Evolutionary conservation across 1,284 basidiomycete species (phyloP).

Genomic region (Wolfiporia cocos): DNA sequence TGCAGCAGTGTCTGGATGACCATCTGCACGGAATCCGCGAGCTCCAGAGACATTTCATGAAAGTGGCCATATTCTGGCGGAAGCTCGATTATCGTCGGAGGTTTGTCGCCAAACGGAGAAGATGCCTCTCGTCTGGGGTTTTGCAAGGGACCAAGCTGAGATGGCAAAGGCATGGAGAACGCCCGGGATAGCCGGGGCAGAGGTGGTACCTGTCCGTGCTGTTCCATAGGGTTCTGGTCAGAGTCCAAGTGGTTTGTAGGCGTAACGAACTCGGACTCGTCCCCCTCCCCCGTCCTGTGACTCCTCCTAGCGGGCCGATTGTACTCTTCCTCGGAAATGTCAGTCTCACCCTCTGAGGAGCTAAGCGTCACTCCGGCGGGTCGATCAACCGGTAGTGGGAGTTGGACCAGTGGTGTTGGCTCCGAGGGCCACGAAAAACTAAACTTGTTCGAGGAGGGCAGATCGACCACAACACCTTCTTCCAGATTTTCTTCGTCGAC

Average conservation of each 20-base stretch:
- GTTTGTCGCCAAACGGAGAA: conserved; percentile 9
- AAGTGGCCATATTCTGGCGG: conserved; percentile 37
- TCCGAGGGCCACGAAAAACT: conserved; percentile 44
- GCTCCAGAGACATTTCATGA: conserved; percentile 68
- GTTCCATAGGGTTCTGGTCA: conserved; percentile 30
- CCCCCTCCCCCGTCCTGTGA: conserved; percentile 21
- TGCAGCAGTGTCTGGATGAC: conserved; percentile 86
- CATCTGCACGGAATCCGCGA: conserved; percentile 84
- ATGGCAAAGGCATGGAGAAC: conserved; percentile 65
- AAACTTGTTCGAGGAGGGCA: conserved; percentile 40
- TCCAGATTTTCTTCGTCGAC: conserved; percentile 24
- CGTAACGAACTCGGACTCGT: conserved; percentile 27
- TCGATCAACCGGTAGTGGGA: conserved; percentile 29
- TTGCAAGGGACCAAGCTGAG: conserved; percentile 59
- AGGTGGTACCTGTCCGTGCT: conserved; percentile 19
- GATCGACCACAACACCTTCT: conserved; percentile 32
- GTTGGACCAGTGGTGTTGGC: conserved; percentile 27
- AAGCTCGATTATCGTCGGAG: conserved; percentile 13
- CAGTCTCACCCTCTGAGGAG: conserved; percentile 46
- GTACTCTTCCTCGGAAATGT: conserved; percentile 37
- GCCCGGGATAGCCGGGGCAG: conserved; percentile 57
- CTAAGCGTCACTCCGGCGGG: conserved; percentile 28
- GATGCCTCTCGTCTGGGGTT: conserved; percentile 47
- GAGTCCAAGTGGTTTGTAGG: conserved; percentile 28
- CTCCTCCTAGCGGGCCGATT: conserved; percentile 19